A percentile compares a stretch with the other conserved stretches of the same genome.
Conservation (phyloP, 2,329 filamentous ascomycete species). For the Fusarium sp. region DNA sequence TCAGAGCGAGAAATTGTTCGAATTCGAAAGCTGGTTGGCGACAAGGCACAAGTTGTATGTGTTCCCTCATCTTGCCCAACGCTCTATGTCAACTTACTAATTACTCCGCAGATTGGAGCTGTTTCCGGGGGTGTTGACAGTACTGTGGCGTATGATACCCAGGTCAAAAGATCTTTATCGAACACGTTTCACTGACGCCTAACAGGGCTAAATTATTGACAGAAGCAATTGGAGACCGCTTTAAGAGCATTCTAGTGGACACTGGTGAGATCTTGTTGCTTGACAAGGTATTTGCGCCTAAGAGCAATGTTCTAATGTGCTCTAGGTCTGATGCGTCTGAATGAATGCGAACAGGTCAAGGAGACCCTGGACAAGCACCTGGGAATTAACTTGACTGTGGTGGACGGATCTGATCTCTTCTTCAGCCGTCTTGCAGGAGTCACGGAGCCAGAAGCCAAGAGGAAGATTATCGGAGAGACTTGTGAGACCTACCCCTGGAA, state of each 20-base stretch:
- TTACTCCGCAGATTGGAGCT: slow-evolving; percentile 1
- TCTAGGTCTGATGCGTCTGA: neutral
- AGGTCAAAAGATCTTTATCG: neutral
- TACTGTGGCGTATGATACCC: neutral
- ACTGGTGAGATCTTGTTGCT: slow-evolving; percentile 20
- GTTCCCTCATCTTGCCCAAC: slow-evolving; percentile 21
- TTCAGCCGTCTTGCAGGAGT: neutral
- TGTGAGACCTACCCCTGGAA: slow-evolving; percentile 9
- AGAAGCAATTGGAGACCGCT: neutral
- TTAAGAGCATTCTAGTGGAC: neutral
- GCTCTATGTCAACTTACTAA: slow-evolving; percentile 8
- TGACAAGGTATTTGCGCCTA: no score
- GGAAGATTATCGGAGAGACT: neutral
- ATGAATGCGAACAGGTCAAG: neutral
- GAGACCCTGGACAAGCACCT: neutral
- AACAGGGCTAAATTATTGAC: neutral
- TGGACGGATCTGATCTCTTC: neutral
- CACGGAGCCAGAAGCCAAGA: neutral
- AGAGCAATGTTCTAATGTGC: neutral
- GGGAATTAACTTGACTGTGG: neutral
- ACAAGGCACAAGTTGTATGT: slow-evolving; percentile 30
- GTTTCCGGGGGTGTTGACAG: neutral
- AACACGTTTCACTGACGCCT: neutral
- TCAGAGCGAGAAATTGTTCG: neutral
- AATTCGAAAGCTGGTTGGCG: neutral